A percentile compares a stretch with the other conserved stretches of the same genome.
These are phyloP conservation scores for Annulohypoxylon bovei DNA, from an alignment of 495 filamentous ascomycete genomes.

Conservation along the genomic window DNA sequence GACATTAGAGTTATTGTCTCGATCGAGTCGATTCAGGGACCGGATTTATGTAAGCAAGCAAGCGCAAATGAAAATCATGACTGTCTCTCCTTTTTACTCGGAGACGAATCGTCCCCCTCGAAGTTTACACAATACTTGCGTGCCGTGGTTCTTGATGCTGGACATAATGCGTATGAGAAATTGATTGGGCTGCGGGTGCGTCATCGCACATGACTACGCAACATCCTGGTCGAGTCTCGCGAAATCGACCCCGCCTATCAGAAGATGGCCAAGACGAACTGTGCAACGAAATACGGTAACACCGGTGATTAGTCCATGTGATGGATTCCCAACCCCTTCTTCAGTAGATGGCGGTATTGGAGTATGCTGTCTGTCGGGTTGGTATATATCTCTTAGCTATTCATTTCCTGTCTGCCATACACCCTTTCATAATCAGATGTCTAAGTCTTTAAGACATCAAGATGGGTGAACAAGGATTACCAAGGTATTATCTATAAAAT, in stretches of 20 bases:
- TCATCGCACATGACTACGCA: conserved; percentile 21
- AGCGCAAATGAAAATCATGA: conserved; percentile 5
- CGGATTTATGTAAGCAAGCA: conserved; percentile 10
- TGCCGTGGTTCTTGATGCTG: conserved; percentile 13
- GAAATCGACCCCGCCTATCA: conserved; percentile 22
- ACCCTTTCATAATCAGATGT: background rate
- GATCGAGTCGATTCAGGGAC: conserved; percentile 9
- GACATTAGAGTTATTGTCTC: background rate
- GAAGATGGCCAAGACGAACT: conserved; percentile 16
- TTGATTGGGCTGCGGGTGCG: conserved; percentile 18
- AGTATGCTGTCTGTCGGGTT: background rate
- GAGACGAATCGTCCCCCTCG: background rate
- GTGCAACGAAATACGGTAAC: conserved; percentile 25
- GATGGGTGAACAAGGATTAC: background rate
- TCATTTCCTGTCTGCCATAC: background rate
- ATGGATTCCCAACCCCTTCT: conserved; percentile 24
- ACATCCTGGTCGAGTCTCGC: conserved; percentile 13
- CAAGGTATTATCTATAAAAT: background rate
- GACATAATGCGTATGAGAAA: background rate
- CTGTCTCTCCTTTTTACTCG: background rate
- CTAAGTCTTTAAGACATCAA: background rate
- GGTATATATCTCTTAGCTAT: background rate
- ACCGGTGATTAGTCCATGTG: conserved; percentile 28
- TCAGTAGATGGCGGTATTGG: background rate
- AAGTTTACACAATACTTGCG: background rate